Conservation (phyloP, 192 early-diverging fungal species). For the Coemansia sp. region DNA sequence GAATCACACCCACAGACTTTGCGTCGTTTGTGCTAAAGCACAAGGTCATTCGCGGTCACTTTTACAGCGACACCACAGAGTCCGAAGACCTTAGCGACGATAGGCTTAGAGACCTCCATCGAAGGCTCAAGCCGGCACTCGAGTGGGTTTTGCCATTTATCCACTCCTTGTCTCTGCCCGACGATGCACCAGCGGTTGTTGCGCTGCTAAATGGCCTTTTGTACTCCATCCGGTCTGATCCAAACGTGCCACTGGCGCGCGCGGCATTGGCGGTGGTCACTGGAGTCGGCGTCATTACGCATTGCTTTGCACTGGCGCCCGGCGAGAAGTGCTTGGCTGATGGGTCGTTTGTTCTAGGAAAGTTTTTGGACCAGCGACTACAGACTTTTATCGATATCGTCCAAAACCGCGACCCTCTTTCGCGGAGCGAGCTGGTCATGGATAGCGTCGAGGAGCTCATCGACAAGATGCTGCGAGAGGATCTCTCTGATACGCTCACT, state of each 20-base stretch:
- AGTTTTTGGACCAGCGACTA: conserved; percentile 29
- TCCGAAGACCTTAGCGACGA: conserved; percentile 14
- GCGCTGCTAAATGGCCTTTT: conserved; percentile 33
- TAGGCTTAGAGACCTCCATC: conserved; percentile 14
- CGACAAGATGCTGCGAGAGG: conserved; percentile 41
- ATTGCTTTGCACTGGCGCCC: conserved; percentile 38
- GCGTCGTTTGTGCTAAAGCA: conserved; percentile 16
- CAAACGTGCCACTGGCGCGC: conserved; percentile 15
- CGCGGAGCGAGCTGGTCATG: conserved; percentile 38
- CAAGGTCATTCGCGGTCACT: conserved; percentile 10
- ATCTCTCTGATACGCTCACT: conserved; percentile 22
- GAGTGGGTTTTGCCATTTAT: conserved; percentile 55
- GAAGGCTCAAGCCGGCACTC: conserved; percentile 30
- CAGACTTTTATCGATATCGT: conserved; percentile 31
- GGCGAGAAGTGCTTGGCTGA: conserved; percentile 17
- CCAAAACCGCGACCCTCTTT: conserved; percentile 29
- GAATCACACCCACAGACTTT: conserved; percentile 21
- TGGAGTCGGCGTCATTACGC: conserved; percentile 40
- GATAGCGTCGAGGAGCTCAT: conserved; percentile 37
- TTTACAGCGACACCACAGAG: conserved; percentile 1
- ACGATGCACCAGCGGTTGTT: conserved; percentile 22
- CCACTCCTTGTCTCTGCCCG: conserved; percentile 34
- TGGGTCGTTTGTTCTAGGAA: conserved; percentile 28
- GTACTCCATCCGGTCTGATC: conserved; percentile 20
- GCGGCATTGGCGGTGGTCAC: conserved; percentile 31